Conservation (phyloP, 768 basidiomycete genomes). For the Lyophyllum shimeji region DNA sequence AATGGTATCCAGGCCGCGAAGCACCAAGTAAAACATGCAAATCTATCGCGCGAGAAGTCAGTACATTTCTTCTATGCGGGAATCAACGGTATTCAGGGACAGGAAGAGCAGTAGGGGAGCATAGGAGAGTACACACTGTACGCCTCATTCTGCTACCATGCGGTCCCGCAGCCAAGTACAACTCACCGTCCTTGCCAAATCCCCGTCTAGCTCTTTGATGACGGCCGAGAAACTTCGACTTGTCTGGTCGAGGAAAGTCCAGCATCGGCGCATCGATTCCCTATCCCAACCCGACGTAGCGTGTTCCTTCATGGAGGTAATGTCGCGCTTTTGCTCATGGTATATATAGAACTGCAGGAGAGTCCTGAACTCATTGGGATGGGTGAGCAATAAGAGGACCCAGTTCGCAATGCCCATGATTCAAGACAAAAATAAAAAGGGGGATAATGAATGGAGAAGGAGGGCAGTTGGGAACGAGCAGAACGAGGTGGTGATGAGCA, state of each 20-base stretch:
- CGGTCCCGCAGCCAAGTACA: not conserved
- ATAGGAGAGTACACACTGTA: too few relatives aligned
- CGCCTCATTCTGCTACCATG: not conserved
- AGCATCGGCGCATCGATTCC: conserved; percentile 82
- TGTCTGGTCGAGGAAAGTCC: conserved; percentile 86
- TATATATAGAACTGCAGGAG: conserved; percentile 83
- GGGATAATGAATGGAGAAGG: not conserved
- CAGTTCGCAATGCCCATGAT: conserved; percentile 58
- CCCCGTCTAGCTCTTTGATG: conserved; percentile 95
- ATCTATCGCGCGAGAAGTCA: conserved; percentile 50
- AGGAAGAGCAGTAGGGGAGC: too few relatives aligned
- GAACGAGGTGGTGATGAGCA: not conserved
- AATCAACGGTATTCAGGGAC: too few relatives aligned
- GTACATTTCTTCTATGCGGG: too few relatives aligned
- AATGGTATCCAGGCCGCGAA: conserved; percentile 94
- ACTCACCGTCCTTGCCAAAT: conserved; percentile 88
- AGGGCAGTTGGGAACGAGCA: not conserved
- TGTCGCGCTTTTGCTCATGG: conserved; percentile 80
- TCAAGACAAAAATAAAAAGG: not conserved
- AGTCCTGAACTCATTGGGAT: conserved; percentile 81
- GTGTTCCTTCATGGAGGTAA: conserved; percentile 72
- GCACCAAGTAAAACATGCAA: conserved; percentile 91
- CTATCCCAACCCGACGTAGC: conserved; percentile 87
- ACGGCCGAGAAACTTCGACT: conserved; percentile 90
- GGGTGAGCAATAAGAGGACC: conserved; percentile 69